Evolutionary conservation across 164 flowering plant genomes (phyloP), one percentile per base, ranked within the genome.

Genomic region (Nelumbo lutea): DNA sequence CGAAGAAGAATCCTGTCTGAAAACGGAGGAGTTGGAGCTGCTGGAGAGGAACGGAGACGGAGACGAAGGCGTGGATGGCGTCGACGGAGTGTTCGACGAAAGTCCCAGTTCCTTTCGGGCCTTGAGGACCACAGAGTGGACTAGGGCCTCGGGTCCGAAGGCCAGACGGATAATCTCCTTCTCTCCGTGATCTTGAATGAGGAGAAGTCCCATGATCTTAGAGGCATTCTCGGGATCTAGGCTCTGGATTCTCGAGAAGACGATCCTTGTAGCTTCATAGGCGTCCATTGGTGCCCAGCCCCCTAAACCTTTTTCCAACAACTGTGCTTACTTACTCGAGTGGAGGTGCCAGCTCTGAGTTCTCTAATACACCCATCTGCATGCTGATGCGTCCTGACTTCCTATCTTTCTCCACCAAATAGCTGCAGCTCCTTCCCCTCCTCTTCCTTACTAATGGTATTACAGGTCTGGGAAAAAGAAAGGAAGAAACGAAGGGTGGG

Each of bases 131-230:
- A 87, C 78, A 1, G 96, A 86, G 69, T 87, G 94, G 42, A 93
- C 64, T 5, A 85, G 80, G 42, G 91, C 66, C 65, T 93, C 97
- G 0, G 98, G 96, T 1, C 94, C 94, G 68, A 90, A 90, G 70
- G 97, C 97, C 62, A 93, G 77, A n/a, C 97, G 76, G 52, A 91
- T 93, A 97, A 93, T 90, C 59, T 93, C 98, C 65, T 87, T 87
- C 73, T 91, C 98, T 7, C 96, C 97, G 67, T 93, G 96, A 68
- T 91, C 98, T 75, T 93, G 93, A 10, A 91, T 80, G 5, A 93
- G 83, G 9, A 93, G 84, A 1, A 87, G 71, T 6, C 98, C 98
- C 89, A 90, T 93, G 81, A 93, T 90, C 66, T 86, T 91, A 1
- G 97, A 81, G 8, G 97, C 97, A 76, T 88, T 90, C 74, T 90